phyloP scores from a whole-genome alignment of 148 eudicot genomes.

The Vaccinium darrowii region DNA sequence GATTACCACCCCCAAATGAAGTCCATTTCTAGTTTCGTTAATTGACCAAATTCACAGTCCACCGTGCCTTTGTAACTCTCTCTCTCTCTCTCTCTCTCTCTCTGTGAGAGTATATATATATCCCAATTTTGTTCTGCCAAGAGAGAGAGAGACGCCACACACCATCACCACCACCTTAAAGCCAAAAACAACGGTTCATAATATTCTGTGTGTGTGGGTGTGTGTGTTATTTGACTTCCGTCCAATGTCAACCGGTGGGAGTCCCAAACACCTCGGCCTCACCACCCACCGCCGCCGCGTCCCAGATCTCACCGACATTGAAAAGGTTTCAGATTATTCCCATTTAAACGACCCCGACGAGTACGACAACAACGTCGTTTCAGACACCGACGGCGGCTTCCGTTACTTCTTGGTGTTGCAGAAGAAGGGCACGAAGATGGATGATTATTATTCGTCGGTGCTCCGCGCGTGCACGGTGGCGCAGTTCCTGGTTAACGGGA shows the following conservation, averaged over 20 bases:
- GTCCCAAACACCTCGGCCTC: conserved; percentile 23
- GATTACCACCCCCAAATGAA: too few relatives aligned
- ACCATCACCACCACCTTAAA: background rate
- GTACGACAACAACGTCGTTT: background rate
- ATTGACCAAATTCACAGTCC: too few relatives aligned
- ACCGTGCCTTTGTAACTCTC: too few relatives aligned
- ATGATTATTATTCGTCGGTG: background rate
- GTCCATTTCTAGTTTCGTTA: too few relatives aligned
- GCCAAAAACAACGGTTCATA: background rate
- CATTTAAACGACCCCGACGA: background rate
- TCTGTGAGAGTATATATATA: too few relatives aligned
- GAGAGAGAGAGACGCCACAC: background rate
- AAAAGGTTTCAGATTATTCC: background rate
- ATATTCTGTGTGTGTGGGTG: background rate
- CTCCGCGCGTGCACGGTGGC: background rate
- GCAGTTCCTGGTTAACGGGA: conserved; percentile 24
- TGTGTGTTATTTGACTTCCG: background rate
- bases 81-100: too few relatives aligned
- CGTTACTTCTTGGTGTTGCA: conserved; percentile 16
- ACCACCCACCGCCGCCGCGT: conserved; percentile 50
- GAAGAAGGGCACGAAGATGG: conserved; percentile 6
- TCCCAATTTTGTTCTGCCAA: too few relatives aligned
- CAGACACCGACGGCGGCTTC: background rate
- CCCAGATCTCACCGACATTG: conserved; percentile 24
- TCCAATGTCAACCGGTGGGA: conserved; percentile 39